Conservation (phyloP, 192 early-diverging fungal genomes). For the Rhizoclosmatium sp. region DNA sequence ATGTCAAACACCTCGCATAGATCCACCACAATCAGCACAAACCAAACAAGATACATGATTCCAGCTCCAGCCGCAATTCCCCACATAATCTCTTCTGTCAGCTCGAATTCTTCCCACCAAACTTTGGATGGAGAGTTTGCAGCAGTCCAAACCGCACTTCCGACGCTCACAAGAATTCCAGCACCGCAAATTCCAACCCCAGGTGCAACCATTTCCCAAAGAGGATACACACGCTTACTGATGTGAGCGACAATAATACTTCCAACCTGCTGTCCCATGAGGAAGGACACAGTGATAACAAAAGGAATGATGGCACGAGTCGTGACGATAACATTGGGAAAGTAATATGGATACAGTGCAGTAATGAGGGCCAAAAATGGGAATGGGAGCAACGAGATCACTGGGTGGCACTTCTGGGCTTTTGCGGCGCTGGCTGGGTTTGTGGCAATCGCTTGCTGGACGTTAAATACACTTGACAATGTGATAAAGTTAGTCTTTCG, state of each 20-base stretch:
- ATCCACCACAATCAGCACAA: constrained; percentile 44
- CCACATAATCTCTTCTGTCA: constrained; percentile 48
- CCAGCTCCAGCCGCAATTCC: constrained; percentile 32
- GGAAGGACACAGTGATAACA: constrained; percentile 71
- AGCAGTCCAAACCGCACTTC: not conserved
- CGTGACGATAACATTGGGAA: constrained; percentile 1
- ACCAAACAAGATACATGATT: constrained; percentile 46
- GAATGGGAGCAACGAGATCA: constrained; percentile 62
- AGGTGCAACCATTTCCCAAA: constrained; percentile 61
- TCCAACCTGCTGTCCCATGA: constrained; percentile 84
- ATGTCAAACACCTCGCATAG: constrained; percentile 60
- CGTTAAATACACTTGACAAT: constrained; percentile 12
- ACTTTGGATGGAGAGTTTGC: not conserved
- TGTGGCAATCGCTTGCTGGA: constrained; percentile 38
- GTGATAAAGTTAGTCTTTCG: not conserved
- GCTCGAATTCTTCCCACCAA: constrained; percentile 28
- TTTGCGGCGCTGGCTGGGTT: constrained; percentile 69
- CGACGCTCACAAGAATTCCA: constrained; percentile 24
- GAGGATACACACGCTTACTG: constrained; percentile 82
- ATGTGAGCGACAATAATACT: constrained; percentile 89
- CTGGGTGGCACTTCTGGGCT: constrained; percentile 62
- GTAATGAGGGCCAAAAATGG: constrained; percentile 67
- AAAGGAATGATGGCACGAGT: constrained; percentile 63
- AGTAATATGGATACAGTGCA: constrained; percentile 69
- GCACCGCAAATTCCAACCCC: not conserved